Base-by-base conservation (phyloP, 306 rosid genomes). In the Acmispon strigosus region DNA sequence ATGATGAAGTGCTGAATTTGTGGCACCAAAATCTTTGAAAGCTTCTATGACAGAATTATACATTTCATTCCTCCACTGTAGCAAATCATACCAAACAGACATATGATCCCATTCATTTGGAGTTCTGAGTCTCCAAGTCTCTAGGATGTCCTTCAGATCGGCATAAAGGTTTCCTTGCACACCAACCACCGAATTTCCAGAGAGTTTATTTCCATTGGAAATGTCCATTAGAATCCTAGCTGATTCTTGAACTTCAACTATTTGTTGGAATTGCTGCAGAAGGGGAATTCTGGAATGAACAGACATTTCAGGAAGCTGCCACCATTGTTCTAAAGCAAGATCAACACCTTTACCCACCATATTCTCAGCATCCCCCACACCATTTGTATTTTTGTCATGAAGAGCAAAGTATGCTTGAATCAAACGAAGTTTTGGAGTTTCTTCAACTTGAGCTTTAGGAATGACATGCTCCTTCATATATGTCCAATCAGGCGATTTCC, bases 11-110 rank as follows among this genome's bases (percentile, higher is more conserved):
- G 88, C 85, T 24, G 91, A 70, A 83, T 95, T 91, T 56, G 97
- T 84, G 69, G 81, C 12, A 27, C 76, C 67, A 52, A 87, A 86
- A 88, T 95, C 99, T 81, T 95, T 95, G 86, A 95, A 95, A 59
- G 97, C 99, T 3, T 95, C 99, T 32, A 95, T 95, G 79, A 89
- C 99, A 70, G 90, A 71, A 79, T 84, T 95, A 77, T 95, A 95
- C 95, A 92, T 91, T 79, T 95, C 99, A 78, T 95, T 95, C 77
- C 99, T 95, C 99, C 99, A 95, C 73, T 95, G 99, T 67, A 95
- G 89, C 77, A 95, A 88, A 84, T 95, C 99, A 75, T 80, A 95
- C 99, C 97, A 95, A 77, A 91, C 96, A 61, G 96, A 86, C 99
- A 91, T 95, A 76, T 87, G 87, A 77, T 95, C 99, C 97, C 99